Evolutionary conservation across 805 yeast species (phyloP), one percentile per base, ranked within the genome.

Genomic region (Yarrowia sp.): DNA sequence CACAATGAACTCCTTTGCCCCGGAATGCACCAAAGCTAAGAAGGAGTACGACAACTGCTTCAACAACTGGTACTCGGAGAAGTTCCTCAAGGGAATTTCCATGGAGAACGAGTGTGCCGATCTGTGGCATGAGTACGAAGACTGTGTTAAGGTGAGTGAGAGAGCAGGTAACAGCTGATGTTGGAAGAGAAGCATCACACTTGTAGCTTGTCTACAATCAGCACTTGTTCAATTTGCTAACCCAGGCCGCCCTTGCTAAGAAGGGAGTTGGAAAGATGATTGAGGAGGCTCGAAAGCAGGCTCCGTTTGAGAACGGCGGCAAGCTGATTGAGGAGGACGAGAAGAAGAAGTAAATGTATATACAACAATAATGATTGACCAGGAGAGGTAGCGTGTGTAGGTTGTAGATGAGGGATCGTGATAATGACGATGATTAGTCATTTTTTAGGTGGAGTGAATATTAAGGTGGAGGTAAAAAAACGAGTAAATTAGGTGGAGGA

Each of bases 31-130:
- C 26, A 90, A 87, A 43, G 85, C 89, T 69, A 95, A 95, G 79
- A 86, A 87, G 73, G 86, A 87, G 74, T 95, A 95, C 76, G 98
- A 95, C 76, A 89, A 88, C 75, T 95, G 99, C 78, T 95, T 95
- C 81, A 93, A 92, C 79, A 85, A 85, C 72, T 93, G 99, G 99
- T 95, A 95, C 77, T 88, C 95, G 5, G 98, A 95, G 73, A 90
- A 65, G 61, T 65, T 65, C 14, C 68, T 65, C 52, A 65, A 65
- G 68, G 68, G 68, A 9, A 15, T n/a, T 4, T 50, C 68, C 52
- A 53, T 65, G 61, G 84, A 89, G 73, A 94, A 94, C 77, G 98
- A 94, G 79, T 95, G 99, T 79, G 89, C 91, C 67, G 94, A 89
- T 40, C 84, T 91, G 41, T 95, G 98, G 97, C 85, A 86, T 70